Evolutionary conservation across 78 protist species (phyloP), one percentile per base, ranked within the genome.

Genomic region (Capsaspora owczarzaki): DNA sequence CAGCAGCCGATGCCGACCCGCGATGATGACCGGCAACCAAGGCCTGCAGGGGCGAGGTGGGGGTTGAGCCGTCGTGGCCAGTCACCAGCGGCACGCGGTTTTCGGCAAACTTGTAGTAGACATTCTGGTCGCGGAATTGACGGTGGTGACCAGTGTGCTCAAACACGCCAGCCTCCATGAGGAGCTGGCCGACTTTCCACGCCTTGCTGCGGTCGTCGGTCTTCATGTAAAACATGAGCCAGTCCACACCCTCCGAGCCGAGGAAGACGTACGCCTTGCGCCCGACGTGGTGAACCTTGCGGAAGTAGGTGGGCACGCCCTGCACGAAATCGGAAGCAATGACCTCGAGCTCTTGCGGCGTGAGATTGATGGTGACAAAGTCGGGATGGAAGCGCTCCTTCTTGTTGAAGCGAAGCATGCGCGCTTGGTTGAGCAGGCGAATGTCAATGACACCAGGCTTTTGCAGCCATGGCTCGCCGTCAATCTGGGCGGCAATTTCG

Each of bases 381-480:
- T 56, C 66, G n/a, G 66, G 33, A 16, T 56, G 66, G 14, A 56
- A 56, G 66, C 66, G 66, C 10, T 56, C 66, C 66, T 25, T 56
- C 66, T 56, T 56, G 33, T 16, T 29, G 14, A 56, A 29, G 66
- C 66, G 66, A 10, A 56, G 66, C 66, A 56, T 56, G 33, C 25
- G 12, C 8, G 66, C 12, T 6, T 12, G 20, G 29, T 29, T 29
- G 33, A 29, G 33, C 10, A 56, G 66, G 4, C 33, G 4, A 56
- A 56, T 29, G n/a, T 56, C n/a, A 25, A 56, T 56, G 66, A 3
- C 29, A 6, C 33, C 66, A 29, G 66, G 66, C 66, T 16, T 16
- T 56, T 56, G 66, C n/a, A 56, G 66, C 78, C 78, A 74, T 31
- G 78, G 78, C 78, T 74, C 78, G 33, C 78, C 78, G 63, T 74